Evolutionary conservation across 148 eudicot genomes (phyloP), one percentile per base, ranked within the genome.

Genomic region (Cornus suecica): DNA sequence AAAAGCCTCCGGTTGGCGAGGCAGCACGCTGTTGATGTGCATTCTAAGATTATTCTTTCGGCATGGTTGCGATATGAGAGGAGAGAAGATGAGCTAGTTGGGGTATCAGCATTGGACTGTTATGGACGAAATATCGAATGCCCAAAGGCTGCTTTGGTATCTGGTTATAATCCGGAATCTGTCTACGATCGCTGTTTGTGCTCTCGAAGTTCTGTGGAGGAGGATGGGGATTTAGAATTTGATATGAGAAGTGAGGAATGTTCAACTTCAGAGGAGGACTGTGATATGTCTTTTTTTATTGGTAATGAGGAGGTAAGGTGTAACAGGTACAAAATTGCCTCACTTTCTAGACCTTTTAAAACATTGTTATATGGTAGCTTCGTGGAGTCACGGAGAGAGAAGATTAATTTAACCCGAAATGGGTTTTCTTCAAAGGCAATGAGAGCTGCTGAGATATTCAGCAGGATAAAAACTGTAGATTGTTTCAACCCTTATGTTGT

Each of bases 231-330:
- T 51, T 28, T 20, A 11, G 67, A 56, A 60, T n/a, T 58, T 30
- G 24, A 11, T 2, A 30, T 62, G 69, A 79, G 63, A 28, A 87
- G 71, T 14, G 89, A 74, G 73, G 88, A 86, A 69, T 88, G 87
- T 64, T 84, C 90, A 9, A 79, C 83, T 4, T 86, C 85, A 14
- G 82, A 84, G 75, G 82, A 78, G 63, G 88, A 86, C 66, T 80
- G 37, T 65, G 90, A 87, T 65, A 66, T 86, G 72, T 65, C 84
- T 2, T 87, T 87, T 75, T 81, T 82, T 52, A 78, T 87, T 70
- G 97, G 89, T 8, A 86, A 89, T 71, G 97, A 87, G 66, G 97
- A 90, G 86, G 87, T 95, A 26, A 83, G 82, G 65, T 92, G 94
- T 74, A 80, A 76, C 73, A 83, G 97, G 65, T 37, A 54, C 10